These are phyloP conservation scores for Waltiozyma sp. DNA, from an alignment of 1,139 yeast species.

Conservation along the genomic window DNA sequence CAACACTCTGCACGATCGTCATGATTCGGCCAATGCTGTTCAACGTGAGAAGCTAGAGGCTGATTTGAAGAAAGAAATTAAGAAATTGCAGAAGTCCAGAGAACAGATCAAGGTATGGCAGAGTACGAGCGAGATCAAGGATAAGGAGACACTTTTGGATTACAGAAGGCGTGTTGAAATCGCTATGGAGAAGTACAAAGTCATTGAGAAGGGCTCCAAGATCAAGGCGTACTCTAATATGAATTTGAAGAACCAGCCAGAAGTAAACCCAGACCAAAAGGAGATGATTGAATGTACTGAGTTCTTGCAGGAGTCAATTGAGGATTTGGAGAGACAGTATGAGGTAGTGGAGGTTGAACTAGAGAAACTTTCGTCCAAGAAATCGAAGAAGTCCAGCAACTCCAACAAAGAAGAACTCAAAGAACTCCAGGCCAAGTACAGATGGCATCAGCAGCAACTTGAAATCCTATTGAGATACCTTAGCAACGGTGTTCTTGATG, in stretches of 20 bases:
- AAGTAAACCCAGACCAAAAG: conserved; percentile 48
- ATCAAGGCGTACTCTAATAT: conserved; percentile 66
- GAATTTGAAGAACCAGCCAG: conserved; percentile 39
- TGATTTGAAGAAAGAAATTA: conserved; percentile 66
- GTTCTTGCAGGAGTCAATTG: conserved; percentile 49
- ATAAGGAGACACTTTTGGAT: conserved; percentile 49
- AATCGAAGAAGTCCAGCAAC: conserved; percentile 35
- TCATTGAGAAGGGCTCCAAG: conserved; percentile 63
- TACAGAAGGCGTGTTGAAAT: conserved; percentile 57
- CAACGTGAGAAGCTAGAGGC: conserved; percentile 64
- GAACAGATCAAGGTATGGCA: conserved; percentile 77
- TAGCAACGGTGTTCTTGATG: conserved; percentile 54
- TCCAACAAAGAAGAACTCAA: conserved; percentile 42
- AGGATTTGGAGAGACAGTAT: conserved; percentile 51
- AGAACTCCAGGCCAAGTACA: conserved; percentile 29
- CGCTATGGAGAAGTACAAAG: conserved; percentile 77
- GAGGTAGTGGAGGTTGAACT: conserved; percentile 54
- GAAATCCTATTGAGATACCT: conserved; percentile 51
- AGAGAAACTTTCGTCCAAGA: conserved; percentile 33
- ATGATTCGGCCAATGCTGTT: conserved; percentile 48
- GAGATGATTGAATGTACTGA: conserved; percentile 48
- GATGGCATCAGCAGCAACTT: conserved; percentile 54
- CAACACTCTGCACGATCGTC: conserved; percentile 60
- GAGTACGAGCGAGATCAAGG: conserved; percentile 60
- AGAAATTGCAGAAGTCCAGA: conserved; percentile 60